Evolutionary conservation across 108 stramenopile species (phyloP), one percentile per base, ranked within the genome.

Genomic region (Fragilaria crotonensis): DNA sequence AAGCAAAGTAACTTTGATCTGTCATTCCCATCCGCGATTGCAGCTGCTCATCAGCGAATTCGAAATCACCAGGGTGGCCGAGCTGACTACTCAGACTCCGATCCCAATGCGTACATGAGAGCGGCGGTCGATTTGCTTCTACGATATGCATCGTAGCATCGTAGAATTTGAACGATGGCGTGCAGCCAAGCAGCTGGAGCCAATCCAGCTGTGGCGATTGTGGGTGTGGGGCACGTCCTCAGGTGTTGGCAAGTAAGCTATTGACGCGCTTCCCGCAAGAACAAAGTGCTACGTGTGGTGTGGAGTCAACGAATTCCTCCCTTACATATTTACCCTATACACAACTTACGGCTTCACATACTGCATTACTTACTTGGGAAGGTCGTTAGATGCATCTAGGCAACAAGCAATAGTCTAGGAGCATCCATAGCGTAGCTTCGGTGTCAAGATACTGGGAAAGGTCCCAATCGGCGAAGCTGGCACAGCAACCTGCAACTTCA

Each of bases 401-500:
- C 47, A 76, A 80, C 60, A 91, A 57, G 46, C 81, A 87, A 63
- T 82, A 84, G 54, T 91, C 89, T 72, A 87, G 64, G 54, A 83
- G 64, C 75, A 80, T 83, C 47, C 82, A 78, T 14, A 91, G 30
- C 22, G 89, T 81, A 22, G 49, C 54, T 63, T 91, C 89, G 36
- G 79, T 85, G 57, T 87, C 85, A 18, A 62, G 53, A 52, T 81
- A 91, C 32, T 71, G 61, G 2, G 83, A 81, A 3, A 72, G 27
- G 30, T 67, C 64, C 70, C 82, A 91, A 33, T 76, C 33, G 19
- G 51, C 48, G 44, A 83, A 78, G 46, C 61, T 70, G 21, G 61
- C 65, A 52, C 27, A 71, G 2, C 19, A 26, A 14, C 2, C 27
- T 48, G 29, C 44, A 31, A 47, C 55, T 41, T 78, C 77, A 45